These are phyloP conservation scores for Ophiostoma tasmaniense DNA, from an alignment of 2,329 filamentous ascomycete species.

Conservation along the genomic window DNA sequence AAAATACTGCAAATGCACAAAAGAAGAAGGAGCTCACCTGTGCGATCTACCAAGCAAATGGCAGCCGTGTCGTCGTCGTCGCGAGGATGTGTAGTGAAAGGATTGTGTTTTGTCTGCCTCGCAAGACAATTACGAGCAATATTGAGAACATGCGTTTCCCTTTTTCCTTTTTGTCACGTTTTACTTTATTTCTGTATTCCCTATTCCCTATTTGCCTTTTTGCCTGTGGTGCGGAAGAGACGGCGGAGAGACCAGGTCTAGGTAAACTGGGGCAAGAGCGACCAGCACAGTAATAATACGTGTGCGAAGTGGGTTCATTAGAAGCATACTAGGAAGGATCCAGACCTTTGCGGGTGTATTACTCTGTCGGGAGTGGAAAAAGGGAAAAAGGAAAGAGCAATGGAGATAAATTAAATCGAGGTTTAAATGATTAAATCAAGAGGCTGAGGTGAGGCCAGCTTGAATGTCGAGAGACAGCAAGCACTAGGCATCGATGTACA, in stretches of 20 bases:
- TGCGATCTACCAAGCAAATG: neutral
- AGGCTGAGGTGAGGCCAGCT: neutral
- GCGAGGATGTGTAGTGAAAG: neutral
- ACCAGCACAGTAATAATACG: conserved; percentile 2
- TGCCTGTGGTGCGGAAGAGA: neutral
- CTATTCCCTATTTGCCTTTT: neutral
- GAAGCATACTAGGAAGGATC: neutral
- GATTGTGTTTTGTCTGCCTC: neutral
- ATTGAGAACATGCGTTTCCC: neutral
- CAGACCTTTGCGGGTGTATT: neutral
- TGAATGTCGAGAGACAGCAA: neutral
- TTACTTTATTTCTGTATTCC: neutral
- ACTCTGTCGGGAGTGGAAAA: neutral
- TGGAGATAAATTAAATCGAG: neutral
- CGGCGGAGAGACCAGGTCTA: conserved; percentile 1
- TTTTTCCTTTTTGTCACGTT: neutral
- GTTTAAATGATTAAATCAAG: neutral
- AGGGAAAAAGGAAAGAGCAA: neutral
- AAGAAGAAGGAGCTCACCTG: conserved; percentile 1
- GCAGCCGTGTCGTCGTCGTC: neutral
- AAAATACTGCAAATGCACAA: neutral
- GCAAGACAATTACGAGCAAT: neutral
- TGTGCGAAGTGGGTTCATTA: neutral
- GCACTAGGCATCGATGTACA: neutral
- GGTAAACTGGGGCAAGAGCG: neutral